Percentiles rank a stretch among this genome's conserved stretches.
Conservation (phyloP, 1,284 basidiomycete genomes). For the Naganishia liquefaciens region DNA sequence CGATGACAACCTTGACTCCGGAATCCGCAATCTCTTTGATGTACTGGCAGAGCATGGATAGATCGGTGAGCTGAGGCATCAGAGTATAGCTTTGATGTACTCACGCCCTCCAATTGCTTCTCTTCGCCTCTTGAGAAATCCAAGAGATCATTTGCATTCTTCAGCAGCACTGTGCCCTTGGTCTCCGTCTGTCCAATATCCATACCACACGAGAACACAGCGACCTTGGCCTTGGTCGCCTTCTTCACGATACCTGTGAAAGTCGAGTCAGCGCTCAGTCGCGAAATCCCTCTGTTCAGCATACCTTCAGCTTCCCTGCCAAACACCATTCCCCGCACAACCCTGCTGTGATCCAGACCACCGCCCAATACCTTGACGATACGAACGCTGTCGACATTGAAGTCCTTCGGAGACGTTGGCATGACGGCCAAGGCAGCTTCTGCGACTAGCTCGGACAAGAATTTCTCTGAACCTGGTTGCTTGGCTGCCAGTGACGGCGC, state of each 20-base stretch:
- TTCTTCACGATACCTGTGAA: conserved; percentile 73
- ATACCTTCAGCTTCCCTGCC: conserved; percentile 89
- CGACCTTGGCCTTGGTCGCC: conserved; percentile 79
- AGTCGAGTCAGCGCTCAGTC: not conserved
- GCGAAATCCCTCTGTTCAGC: conserved; percentile 32
- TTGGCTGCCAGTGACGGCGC: conserved; percentile 93
- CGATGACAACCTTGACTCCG: conserved; percentile 90
- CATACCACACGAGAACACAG: conserved; percentile 88
- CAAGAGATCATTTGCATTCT: conserved; percentile 93
- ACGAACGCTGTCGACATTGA: conserved; percentile 97
- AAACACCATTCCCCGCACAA: conserved; percentile 98
- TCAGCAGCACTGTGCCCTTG: conserved; percentile 95
- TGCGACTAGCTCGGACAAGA: conserved; percentile 79
- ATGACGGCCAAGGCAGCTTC: conserved; percentile 89
- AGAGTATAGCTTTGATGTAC: conserved; percentile 29
- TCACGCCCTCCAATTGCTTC: conserved; percentile 86
- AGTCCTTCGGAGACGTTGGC: conserved; percentile 82
- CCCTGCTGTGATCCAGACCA: conserved; percentile 74
- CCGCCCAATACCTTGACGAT: conserved; percentile 99
- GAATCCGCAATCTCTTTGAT: conserved; percentile 96
- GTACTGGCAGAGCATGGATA: conserved; percentile 61
- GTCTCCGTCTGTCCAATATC: conserved; percentile 97
- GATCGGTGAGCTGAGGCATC: not conserved
- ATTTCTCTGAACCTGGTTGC: conserved; percentile 91
- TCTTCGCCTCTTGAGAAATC: conserved; percentile 97